Base-by-base conservation (phyloP, 208 protist species). In the Endotrypanum monterogeii region DNA sequence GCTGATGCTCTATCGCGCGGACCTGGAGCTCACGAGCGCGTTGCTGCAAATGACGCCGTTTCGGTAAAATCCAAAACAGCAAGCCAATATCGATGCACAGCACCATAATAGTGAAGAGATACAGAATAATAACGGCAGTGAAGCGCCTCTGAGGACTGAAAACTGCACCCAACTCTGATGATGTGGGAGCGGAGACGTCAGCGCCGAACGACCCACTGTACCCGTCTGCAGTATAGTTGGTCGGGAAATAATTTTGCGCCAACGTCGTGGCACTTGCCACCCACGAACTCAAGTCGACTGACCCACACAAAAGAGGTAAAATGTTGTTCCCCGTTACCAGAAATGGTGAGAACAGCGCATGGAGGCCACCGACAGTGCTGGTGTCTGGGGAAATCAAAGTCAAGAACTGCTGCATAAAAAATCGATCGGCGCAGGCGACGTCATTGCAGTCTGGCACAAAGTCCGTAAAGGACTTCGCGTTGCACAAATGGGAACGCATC, bases 361-460 rank as follows among this genome's bases (percentile, higher is more conserved):
- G 69, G 16, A 61, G 35, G 8, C 35, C 2, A 41, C 3, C 25
- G 8, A 4, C 23, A 2, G 32, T 66, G 18, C 39, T 14, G 7
- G 20, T 11, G 8, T 23, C 14, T 3, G 63, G 28, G 7, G 57
- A 50, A n/a, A 80, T n/a, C 14, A 35, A 23, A 35, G 37, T 30
- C 2, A 80, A n/a, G 46, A 80, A 75, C 28, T 67, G 68, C 6
- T 41, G 30, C 28, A 61, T 54, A 5, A 39, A 58, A 30, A 75
- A 41, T 12, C 50, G 41, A 55, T 39, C 46, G 7, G 76, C 69
- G 25, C 76, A 80, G 23, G 37, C 71, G 41, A 80, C 60, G 25
- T 80, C 76, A 11, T 69, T 70, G 63, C 76, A 80, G 55, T 80
- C 76, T 1, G 76, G 67, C 20, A 80, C 62, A 37, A 80, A 80